Evolutionary conservation across 305 asterid genomes (phyloP).

Genomic region (Fraxinus sp.): DNA sequence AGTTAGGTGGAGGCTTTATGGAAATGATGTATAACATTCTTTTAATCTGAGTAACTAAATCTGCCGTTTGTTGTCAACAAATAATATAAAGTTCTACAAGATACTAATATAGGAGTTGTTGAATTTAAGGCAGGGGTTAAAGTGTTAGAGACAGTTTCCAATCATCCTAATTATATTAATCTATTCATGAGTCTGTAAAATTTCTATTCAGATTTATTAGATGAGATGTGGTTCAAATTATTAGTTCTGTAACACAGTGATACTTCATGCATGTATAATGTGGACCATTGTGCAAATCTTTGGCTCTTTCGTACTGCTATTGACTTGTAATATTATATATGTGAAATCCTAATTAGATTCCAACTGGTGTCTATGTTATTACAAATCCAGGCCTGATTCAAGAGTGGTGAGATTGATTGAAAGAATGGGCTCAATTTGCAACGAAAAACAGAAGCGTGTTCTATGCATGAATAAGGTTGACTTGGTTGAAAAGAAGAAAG

Average conservation of each 20-base stretch:
- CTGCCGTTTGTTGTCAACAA: background rate
- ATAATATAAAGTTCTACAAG: background rate
- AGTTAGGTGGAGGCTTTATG: background rate
- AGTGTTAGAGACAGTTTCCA: background rate
- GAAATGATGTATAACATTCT: background rate
- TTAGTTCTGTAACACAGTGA: constrained; percentile 2
- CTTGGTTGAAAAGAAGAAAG: constrained; percentile 73
- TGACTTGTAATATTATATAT: constrained; percentile 9
- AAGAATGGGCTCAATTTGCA: constrained; percentile 75
- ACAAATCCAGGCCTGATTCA: constrained; percentile 69
- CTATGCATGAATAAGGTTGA: constrained; percentile 93
- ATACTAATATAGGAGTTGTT: background rate
- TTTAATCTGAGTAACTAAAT: constrained; percentile 10
- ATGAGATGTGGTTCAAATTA: constrained; percentile 3
- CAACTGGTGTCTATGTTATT: constrained; percentile 16
- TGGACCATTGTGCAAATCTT: constrained; percentile 6
- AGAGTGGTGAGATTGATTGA: constrained; percentile 90
- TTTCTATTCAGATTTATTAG: constrained; percentile 1
- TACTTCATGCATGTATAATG: constrained; percentile 7
- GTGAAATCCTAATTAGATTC: constrained; percentile 10
- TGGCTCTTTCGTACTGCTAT: constrained; percentile 12
- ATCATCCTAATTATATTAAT: background rate
- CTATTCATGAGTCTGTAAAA: constrained; percentile 1
- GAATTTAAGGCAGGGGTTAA: background rate
- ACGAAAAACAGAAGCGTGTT: constrained; percentile 70